Evolutionary conservation across 495 filamentous ascomycete species (phyloP).

Genomic region (Trichoderma erinaceum): DNA sequence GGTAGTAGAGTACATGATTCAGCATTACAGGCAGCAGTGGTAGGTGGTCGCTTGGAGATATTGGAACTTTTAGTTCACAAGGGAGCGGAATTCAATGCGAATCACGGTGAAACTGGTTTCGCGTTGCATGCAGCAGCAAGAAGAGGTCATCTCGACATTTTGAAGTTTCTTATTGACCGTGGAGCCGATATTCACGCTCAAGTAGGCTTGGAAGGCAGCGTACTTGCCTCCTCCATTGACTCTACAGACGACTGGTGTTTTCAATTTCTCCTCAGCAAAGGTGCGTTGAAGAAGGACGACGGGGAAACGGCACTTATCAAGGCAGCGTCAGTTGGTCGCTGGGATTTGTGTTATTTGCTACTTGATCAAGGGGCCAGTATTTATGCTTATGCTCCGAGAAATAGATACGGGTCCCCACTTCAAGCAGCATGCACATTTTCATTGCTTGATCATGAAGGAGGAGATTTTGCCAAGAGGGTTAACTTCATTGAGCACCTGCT

Average conservation of each 20-base stretch:
- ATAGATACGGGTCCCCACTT: not conserved
- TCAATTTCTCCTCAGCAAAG: not conserved
- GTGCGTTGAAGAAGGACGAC: not conserved
- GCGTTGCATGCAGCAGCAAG: not conserved
- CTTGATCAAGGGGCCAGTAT: not conserved
- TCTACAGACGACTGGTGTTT: not conserved
- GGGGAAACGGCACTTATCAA: not conserved
- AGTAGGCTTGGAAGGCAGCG: not conserved
- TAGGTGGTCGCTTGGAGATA: not conserved
- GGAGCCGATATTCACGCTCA: not conserved
- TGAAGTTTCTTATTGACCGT: not conserved
- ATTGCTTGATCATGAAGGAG: not conserved
- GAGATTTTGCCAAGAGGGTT: not conserved
- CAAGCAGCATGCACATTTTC: not conserved
- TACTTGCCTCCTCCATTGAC: not conserved
- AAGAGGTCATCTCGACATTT: not conserved
- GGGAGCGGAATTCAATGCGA: not conserved
- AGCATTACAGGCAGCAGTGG: not conserved
- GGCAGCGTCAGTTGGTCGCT: not conserved
- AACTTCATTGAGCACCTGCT: not conserved
- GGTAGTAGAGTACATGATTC: too few species aligned
- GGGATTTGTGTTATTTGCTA: not conserved
- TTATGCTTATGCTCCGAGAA: not conserved
- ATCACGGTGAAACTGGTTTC: not conserved
- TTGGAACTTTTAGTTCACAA: not conserved